phyloP scores from a whole-genome alignment of 2,329 filamentous ascomycete genomes.

The Rhytidhysteron rufulum region DNA sequence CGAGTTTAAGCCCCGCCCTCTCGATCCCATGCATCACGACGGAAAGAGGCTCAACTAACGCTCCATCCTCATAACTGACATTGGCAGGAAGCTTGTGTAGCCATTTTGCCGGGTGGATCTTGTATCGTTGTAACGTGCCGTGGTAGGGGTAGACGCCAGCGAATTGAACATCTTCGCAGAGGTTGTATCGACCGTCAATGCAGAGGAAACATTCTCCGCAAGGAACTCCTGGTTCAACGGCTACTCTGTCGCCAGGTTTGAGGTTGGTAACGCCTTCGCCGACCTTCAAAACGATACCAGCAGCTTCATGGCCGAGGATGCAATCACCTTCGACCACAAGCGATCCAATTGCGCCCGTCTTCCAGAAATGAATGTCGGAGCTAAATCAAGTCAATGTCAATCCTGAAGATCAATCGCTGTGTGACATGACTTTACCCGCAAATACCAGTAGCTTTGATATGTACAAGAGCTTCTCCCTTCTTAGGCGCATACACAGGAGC shows the following conservation, averaged over 20 bases:
- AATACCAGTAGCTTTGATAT: slow-evolving; percentile 61
- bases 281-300: slow-evolving; percentile 56
- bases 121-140: slow-evolving; percentile 60
- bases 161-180: slow-evolving; percentile 61
- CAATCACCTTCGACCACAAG: slow-evolving; percentile 61
- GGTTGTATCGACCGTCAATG: slow-evolving; percentile 58
- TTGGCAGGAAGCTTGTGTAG: slow-evolving; percentile 49
- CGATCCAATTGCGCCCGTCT: slow-evolving; percentile 59
- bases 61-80: slow-evolving; percentile 56
- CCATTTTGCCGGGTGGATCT: slow-evolving; percentile 59
- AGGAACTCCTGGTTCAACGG: slow-evolving; percentile 63
- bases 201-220: slow-evolving; percentile 61
- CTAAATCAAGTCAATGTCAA: no score
- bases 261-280: slow-evolving; percentile 54
- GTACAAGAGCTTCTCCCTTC: slow-evolving; percentile 54
- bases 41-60: slow-evolving; percentile 61
- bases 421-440: slow-evolving; percentile 62
- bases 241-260: slow-evolving; percentile 58
- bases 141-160: slow-evolving; percentile 59
- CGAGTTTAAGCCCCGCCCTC: slow-evolving; percentile 51
- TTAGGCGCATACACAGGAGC: slow-evolving; percentile 55
- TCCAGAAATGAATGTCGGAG: slow-evolving; percentile 68
- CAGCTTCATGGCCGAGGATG: slow-evolving; percentile 63
- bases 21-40: slow-evolving; percentile 61
- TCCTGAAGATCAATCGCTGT: neutral